phyloP scores from a whole-genome alignment of 768 basidiomycete species.

The Macrolepiota fuliginosa region DNA sequence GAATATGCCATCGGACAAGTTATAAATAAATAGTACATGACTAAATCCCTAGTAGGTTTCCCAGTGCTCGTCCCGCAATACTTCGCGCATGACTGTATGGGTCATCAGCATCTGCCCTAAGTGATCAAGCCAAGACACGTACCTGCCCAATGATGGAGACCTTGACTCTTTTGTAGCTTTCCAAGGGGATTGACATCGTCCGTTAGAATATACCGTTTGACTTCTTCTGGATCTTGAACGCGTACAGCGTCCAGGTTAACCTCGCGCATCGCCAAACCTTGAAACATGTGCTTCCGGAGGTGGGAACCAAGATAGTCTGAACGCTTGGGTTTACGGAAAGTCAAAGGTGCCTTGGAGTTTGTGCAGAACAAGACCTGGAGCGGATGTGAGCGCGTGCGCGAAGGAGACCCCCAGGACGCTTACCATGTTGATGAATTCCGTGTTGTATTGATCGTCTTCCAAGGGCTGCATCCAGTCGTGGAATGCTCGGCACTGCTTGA shows the following conservation, averaged over 20 bases:
- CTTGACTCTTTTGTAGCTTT: slow-evolving; percentile 62
- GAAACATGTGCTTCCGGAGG: slow-evolving; percentile 60
- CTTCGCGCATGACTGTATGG: slow-evolving; percentile 56
- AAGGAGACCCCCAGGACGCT: slow-evolving; percentile 19
- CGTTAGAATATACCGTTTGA: slow-evolving; percentile 51
- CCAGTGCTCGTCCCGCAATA: slow-evolving; percentile 74
- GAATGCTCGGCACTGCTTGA: slow-evolving; percentile 80
- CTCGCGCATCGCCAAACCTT: slow-evolving; percentile 51
- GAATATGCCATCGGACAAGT: not conserved
- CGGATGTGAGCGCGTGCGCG: not conserved
- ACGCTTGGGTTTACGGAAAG: slow-evolving; percentile 53
- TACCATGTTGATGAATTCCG: slow-evolving; percentile 75
- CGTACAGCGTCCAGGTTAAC: slow-evolving; percentile 43
- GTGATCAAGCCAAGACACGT: slow-evolving; percentile 25
- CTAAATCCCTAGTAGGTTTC: slow-evolving; percentile 58
- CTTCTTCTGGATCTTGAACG: slow-evolving; percentile 31
- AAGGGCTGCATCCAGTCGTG: slow-evolving; percentile 58
- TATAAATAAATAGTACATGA: not conserved
- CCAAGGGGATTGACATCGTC: slow-evolving; percentile 64
- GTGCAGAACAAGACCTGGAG: slow-evolving; percentile 83
- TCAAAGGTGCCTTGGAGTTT: slow-evolving; percentile 45
- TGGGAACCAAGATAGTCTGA: slow-evolving; percentile 69
- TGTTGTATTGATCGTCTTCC: slow-evolving; percentile 42
- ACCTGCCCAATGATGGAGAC: slow-evolving; percentile 77
- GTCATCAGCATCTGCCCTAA: not conserved